Evolutionary conservation across 345 rosid genomes (phyloP).

Genomic region (Geranium brycei): DNA sequence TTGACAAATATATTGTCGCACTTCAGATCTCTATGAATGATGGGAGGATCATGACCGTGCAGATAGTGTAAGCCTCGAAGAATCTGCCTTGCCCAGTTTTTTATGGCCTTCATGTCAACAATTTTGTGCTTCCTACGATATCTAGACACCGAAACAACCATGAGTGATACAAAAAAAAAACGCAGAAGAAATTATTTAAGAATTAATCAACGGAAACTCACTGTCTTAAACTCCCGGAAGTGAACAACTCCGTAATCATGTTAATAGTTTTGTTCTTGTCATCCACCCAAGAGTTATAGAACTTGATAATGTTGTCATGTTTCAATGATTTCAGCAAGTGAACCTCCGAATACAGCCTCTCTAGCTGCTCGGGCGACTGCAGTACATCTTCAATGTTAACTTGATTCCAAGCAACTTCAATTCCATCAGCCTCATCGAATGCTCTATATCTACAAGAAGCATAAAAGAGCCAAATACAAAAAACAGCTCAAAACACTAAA

Average conservation of each 20-base stretch:
- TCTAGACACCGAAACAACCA: constrained; percentile 15
- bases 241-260: constrained; percentile 78
- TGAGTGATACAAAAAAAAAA: constrained; percentile 2
- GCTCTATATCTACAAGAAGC: constrained; percentile 50
- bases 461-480: not conserved
- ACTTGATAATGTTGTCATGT: constrained; percentile 62
- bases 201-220: constrained; percentile 25
- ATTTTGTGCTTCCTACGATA: constrained; percentile 56
- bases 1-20: constrained; percentile 69
- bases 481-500: not conserved
- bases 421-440: constrained; percentile 69
- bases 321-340: constrained; percentile 56
- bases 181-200: not conserved
- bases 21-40: constrained; percentile 62
- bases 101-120: constrained; percentile 51
- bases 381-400: constrained; percentile 56
- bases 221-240: constrained; percentile 79
- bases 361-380: constrained; percentile 67
- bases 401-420: constrained; percentile 87
- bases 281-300: constrained; percentile 70
- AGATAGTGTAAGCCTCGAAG: constrained; percentile 49
- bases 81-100: constrained; percentile 71
- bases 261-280: constrained; percentile 62
- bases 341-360: constrained; percentile 66
- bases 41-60: constrained; percentile 48